These are phyloP conservation scores for Termitomyces sp. DNA, from an alignment of 768 basidiomycete genomes.

Conservation along the genomic window DNA sequence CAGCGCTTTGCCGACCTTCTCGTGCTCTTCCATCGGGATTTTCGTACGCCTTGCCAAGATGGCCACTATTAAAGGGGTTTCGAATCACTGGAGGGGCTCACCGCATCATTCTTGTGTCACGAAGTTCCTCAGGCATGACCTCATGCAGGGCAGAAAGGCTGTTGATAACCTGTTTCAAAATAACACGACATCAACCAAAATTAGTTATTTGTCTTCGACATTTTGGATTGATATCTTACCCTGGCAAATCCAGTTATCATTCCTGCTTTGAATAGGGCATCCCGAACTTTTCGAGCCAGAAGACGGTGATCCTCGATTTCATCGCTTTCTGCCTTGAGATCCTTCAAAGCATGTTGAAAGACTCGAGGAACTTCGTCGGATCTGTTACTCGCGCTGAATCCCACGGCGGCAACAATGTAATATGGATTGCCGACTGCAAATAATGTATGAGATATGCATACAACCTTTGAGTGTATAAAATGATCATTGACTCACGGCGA, in stretches of 20 bases:
- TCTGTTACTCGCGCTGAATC: constrained; percentile 52
- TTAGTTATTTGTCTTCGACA: background rate
- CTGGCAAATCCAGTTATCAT: constrained; percentile 52
- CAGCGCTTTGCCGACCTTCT: constrained; percentile 32
- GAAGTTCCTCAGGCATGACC: constrained; percentile 45
- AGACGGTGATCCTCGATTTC: constrained; percentile 30
- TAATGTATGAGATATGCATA: background rate
- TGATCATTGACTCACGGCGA: constrained; percentile 9
- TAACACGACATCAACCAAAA: background rate
- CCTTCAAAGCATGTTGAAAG: constrained; percentile 42
- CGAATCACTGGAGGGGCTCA: background rate
- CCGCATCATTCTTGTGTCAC: constrained; percentile 44
- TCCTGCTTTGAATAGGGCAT: constrained; percentile 59
- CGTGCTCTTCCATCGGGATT: constrained; percentile 31
- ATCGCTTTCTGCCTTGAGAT: constrained; percentile 28
- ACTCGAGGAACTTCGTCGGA: constrained; percentile 54
- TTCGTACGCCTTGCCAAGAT: background rate
- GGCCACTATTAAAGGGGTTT: background rate
- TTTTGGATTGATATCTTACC: constrained; percentile 25
- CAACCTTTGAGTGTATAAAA: too few relatives aligned
- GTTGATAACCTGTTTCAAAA: constrained; percentile 48
- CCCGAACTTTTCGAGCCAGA: constrained; percentile 52
- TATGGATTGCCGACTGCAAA: constrained; percentile 38
- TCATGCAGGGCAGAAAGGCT: constrained; percentile 44
- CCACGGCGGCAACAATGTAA: constrained; percentile 52